Evolutionary conservation across 179 eudicot species (phyloP).

Genomic region (Vitellaria paradoxa): DNA sequence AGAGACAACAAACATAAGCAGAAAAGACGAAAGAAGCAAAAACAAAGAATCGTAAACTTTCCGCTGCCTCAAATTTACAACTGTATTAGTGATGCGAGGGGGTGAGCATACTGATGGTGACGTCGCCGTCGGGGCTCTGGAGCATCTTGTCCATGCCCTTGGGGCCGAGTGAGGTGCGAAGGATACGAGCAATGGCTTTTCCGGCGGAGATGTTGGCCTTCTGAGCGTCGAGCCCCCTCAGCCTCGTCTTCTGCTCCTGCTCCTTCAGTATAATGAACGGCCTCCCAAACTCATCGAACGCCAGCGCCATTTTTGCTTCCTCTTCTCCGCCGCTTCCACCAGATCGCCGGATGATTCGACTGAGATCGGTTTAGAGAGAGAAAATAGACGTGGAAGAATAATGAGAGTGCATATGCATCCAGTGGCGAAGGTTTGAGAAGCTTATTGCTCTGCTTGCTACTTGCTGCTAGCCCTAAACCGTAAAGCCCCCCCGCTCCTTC

Average conservation of each 20-base stretch:
- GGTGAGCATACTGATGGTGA: slow-evolving; percentile 62
- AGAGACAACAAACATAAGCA: too few relatives aligned
- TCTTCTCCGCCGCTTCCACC: background rate
- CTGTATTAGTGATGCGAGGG: slow-evolving; percentile 38
- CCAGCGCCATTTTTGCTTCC: slow-evolving; percentile 59
- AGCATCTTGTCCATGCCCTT: slow-evolving; percentile 99
- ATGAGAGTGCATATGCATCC: background rate
- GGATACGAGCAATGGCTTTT: slow-evolving; percentile 52
- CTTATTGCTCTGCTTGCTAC: background rate
- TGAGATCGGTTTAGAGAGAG: background rate
- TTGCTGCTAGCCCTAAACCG: background rate
- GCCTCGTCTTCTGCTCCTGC: slow-evolving; percentile 68
- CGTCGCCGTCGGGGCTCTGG: slow-evolving; percentile 94
- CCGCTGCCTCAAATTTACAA: background rate
- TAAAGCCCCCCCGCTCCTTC: slow-evolving; percentile 7
- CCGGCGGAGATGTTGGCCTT: slow-evolving; percentile 89
- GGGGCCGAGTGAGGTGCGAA: slow-evolving; percentile 90
- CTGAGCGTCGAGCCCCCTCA: slow-evolving; percentile 93
- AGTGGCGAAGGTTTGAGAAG: background rate
- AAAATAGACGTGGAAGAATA: background rate
- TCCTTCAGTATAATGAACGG: slow-evolving; percentile 77
- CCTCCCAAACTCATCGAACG: slow-evolving; percentile 88
- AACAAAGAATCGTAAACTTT: background rate
- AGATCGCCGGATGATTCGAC: background rate
- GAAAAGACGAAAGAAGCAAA: background rate